These are phyloP conservation scores for Pseudodiploospora longispora DNA, from an alignment of 2,329 filamentous ascomycete species.

Conservation along the genomic window DNA sequence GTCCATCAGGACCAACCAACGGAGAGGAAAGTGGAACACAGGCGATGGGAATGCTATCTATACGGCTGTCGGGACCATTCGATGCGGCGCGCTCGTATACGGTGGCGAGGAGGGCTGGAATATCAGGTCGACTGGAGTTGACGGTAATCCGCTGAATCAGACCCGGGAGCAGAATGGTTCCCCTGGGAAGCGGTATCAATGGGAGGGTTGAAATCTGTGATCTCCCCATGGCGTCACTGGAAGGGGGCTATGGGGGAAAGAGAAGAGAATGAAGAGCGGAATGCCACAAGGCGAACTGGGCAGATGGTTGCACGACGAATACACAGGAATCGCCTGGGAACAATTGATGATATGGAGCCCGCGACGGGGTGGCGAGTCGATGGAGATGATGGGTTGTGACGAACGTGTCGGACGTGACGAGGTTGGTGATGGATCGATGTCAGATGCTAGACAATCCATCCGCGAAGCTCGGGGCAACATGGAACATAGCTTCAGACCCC, in stretches of 20 bases:
- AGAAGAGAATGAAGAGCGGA: too few relatives aligned
- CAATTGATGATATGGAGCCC: too few relatives aligned
- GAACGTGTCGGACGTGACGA: too few relatives aligned
- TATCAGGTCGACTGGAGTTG: conserved; percentile 70
- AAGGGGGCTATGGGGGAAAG: neutral
- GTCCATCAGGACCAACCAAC: conserved; percentile 64
- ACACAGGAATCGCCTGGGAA: too few relatives aligned
- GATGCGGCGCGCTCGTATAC: conserved; percentile 70
- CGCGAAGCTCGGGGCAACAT: too few relatives aligned
- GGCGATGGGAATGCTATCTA: conserved; percentile 67
- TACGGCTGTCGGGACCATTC: conserved; percentile 54
- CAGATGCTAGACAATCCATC: too few relatives aligned
- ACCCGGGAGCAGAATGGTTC: conserved; percentile 76
- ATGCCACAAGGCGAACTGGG: too few relatives aligned
- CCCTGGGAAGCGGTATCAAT: conserved; percentile 73
- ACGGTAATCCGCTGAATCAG: conserved; percentile 79
- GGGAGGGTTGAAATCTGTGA: conserved; percentile 49
- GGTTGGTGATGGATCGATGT: too few relatives aligned
- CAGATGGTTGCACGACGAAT: too few relatives aligned
- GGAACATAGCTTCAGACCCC: too few relatives aligned
- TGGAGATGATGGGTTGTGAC: too few relatives aligned
- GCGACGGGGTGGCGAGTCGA: too few relatives aligned
- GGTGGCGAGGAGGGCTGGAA: conserved; percentile 77
- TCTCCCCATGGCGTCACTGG: conserved; percentile 27
- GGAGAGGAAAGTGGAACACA: conserved; percentile 81